Conservation (phyloP, 2,329 filamentous ascomycete genomes). For the Colletotrichum sp. region DNA sequence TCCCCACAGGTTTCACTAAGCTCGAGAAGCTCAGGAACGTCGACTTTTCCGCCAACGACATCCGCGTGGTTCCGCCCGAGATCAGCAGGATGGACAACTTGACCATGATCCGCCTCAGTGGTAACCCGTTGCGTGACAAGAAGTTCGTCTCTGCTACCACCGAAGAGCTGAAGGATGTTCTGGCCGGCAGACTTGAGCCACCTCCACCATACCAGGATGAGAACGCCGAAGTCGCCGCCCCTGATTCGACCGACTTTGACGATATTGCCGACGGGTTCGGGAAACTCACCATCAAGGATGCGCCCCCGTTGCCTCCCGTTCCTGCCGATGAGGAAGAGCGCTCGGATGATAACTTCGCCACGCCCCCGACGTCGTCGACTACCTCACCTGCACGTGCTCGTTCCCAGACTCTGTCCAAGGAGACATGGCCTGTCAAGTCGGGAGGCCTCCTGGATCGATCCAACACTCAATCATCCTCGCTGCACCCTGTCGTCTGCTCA, state of each 20-base stretch:
- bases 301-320: not conserved
- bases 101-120: constrained; percentile 75
- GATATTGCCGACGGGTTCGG: constrained; percentile 28
- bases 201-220: constrained; percentile 45
- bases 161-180: constrained; percentile 78
- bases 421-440: constrained; percentile 60
- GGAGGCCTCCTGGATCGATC: constrained; percentile 75
- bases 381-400: constrained; percentile 54
- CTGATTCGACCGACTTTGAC: constrained; percentile 33
- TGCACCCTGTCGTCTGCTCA: constrained; percentile 63
- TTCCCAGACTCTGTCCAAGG: constrained; percentile 51
- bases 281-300: constrained; percentile 11
- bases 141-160: constrained; percentile 83
- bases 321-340: constrained; percentile 36
- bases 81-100: constrained; percentile 82
- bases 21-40: constrained; percentile 74
- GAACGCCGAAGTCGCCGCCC: not conserved
- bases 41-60: constrained; percentile 86
- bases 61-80: constrained; percentile 75
- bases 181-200: constrained; percentile 71
- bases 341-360: constrained; percentile 63
- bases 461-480: constrained; percentile 65
- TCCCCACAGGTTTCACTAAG: constrained; percentile 78
- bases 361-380: constrained; percentile 60
- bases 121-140: constrained; percentile 90